These are phyloP conservation scores for Plasmodium gaboni DNA, from an alignment of 169 alveolate species.

Conservation along the genomic window DNA sequence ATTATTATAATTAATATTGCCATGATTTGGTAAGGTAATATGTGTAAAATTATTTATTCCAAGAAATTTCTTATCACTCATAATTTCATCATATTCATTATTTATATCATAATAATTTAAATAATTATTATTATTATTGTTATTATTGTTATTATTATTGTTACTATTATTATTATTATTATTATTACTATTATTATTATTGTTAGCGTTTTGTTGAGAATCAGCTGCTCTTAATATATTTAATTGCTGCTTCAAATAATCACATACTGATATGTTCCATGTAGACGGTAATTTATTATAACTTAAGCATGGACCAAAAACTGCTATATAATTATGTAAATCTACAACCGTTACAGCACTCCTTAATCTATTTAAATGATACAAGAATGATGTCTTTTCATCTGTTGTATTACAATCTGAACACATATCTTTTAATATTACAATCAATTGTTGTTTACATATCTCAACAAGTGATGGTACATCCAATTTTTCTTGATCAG, in stretches of 20 bases:
- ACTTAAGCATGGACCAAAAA: constrained; percentile 72
- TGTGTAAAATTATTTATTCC: constrained; percentile 4
- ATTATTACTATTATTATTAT: constrained; percentile 8
- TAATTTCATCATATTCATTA: constrained; percentile 49
- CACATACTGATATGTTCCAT: constrained; percentile 67
- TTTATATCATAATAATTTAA: constrained; percentile 33
- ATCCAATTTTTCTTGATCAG: constrained; percentile 66
- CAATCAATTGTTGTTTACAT: constrained; percentile 68
- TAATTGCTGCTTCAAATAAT: constrained; percentile 57
- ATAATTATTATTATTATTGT: background rate
- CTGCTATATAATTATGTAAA: constrained; percentile 73
- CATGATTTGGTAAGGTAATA: background rate
- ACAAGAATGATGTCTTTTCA: constrained; percentile 52
- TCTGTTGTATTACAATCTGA: constrained; percentile 51
- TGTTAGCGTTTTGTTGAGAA: constrained; percentile 46
- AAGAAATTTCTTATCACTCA: constrained; percentile 21
- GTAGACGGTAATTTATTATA: constrained; percentile 71
- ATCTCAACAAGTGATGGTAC: constrained; percentile 72
- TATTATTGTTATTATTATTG: constrained; percentile 8
- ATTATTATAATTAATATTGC: background rate
- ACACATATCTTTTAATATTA: constrained; percentile 63
- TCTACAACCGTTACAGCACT: constrained; percentile 74
- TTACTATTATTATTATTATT: constrained; percentile 32
- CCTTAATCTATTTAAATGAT: constrained; percentile 62
- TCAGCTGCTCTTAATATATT: constrained; percentile 65